Percentiles rank a stretch among this genome's conserved stretches.
phyloP scores from a whole-genome alignment of 441 rosid species.

The Erodium texanum region DNA sequence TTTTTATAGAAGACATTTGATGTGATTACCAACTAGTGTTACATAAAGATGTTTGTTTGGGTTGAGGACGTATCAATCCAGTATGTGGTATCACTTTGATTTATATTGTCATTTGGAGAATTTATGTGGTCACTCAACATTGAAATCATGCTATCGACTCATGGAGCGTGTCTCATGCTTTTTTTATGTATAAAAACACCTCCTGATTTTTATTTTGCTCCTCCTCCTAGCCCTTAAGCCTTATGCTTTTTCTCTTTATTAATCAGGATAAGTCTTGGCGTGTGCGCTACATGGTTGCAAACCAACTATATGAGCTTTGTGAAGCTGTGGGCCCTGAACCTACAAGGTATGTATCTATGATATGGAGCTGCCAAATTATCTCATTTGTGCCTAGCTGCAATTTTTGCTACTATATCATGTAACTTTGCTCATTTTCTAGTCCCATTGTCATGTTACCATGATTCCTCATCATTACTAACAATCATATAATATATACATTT shows the following conservation, averaged over 20 bases:
- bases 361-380: neutral
- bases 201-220: neutral
- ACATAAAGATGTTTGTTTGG: no score
- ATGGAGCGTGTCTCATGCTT: neutral
- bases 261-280: slow-evolving; percentile 97
- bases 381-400: neutral
- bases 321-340: slow-evolving; percentile 98
- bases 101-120: no score
- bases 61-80: no score
- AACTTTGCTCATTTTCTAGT: neutral
- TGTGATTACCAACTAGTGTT: no score
- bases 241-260: neutral
- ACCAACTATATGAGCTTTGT: slow-evolving; percentile 86
- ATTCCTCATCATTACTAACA: neutral
- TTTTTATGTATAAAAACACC: neutral
- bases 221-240: neutral
- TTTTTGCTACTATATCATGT: neutral
- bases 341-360: slow-evolving; percentile 41
- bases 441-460: neutral
- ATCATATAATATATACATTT: neutral
- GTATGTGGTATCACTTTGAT: neutral
- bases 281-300: slow-evolving; percentile 98
- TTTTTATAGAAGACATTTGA: no score
- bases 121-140: neutral
- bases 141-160: neutral